phyloP scores from a whole-genome alignment of 208 protist genomes.

The Crithidia sp. region DNA sequence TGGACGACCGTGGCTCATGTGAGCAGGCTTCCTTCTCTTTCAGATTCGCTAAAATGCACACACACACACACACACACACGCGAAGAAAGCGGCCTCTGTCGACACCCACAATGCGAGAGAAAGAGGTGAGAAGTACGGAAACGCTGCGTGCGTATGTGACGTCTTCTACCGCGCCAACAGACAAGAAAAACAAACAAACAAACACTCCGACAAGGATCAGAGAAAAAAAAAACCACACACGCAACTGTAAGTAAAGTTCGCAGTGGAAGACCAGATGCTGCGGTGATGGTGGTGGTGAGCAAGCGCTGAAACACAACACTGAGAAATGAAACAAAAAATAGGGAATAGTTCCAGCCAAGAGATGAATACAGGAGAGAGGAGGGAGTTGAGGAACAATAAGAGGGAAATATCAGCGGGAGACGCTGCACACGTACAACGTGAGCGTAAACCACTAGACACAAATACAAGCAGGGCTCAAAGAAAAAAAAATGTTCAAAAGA shows the following conservation, averaged over 20 bases:
- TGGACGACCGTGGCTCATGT: neutral
- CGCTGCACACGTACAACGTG: no score
- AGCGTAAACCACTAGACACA: neutral
- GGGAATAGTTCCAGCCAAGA: no score
- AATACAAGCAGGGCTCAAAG: neutral
- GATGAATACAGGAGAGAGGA: no score
- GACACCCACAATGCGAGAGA: neutral
- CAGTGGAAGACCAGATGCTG: neutral
- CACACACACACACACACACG: neutral
- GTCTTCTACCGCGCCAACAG: neutral
- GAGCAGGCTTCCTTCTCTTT: no score
- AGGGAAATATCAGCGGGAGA: no score
- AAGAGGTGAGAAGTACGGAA: neutral
- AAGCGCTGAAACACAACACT: no score
- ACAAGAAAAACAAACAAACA: neutral
- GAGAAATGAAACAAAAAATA: no score
- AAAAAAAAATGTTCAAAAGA: neutral
- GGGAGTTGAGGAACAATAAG: no score
- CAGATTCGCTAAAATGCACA: no score
- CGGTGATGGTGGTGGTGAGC: no score
- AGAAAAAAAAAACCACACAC: neutral
- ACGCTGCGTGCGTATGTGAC: constrained; percentile 4
- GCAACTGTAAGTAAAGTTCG: neutral
- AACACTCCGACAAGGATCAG: neutral
- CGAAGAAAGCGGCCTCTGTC: neutral